Evolutionary conservation across 169 alveolate genomes (phyloP), one percentile per base, ranked within the genome.

Genomic region (Toxoplasma gondii): DNA sequence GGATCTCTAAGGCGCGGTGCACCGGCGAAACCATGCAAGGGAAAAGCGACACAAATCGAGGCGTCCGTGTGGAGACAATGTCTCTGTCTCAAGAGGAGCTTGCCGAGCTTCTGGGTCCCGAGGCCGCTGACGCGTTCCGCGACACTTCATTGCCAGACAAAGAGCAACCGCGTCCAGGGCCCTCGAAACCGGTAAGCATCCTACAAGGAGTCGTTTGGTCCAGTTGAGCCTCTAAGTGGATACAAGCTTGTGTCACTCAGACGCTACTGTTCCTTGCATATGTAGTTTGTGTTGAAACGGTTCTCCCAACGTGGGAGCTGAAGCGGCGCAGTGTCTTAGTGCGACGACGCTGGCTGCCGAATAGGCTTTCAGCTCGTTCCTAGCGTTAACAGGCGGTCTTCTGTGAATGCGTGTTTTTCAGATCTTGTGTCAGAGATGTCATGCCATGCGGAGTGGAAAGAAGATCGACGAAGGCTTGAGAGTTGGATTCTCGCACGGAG

Each of bases 351-450:
- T 4, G 22, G 4, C 12, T 49, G 4, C 12, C 12, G 58, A 12
- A 4, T 49, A 49, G 58, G 58, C 58, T 49, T 12, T 7, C 58
- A 49, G 58, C 58, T 49, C 58, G 4, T 49, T 49, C 58, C 58
- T 12, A 12, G 58, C 58, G 4, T 49, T 12, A 49, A 4, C 4
- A 12, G 12, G 12, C 58, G 4, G 58, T 12, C 58, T 49, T 4
- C 12, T 49, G 58, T 49, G 58, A 49, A 12, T 49, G 58, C 58
- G 12, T 49, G 4, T 49, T 49, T 64, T 19, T 78, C 64, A 82
- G 90, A 39, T 82, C 29, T 41, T 82, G 19, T 82, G 90, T 31
- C 90, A 82, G 64, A 12, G 90, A 39, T 82, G 90, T 41, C 90
- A 82, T 36, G 90, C 90, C 69, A 82, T 82, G 38, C 7, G 38